Base-by-base conservation (phyloP, 139 green algal genomes). In the Picochlorum costavermella region DNA sequence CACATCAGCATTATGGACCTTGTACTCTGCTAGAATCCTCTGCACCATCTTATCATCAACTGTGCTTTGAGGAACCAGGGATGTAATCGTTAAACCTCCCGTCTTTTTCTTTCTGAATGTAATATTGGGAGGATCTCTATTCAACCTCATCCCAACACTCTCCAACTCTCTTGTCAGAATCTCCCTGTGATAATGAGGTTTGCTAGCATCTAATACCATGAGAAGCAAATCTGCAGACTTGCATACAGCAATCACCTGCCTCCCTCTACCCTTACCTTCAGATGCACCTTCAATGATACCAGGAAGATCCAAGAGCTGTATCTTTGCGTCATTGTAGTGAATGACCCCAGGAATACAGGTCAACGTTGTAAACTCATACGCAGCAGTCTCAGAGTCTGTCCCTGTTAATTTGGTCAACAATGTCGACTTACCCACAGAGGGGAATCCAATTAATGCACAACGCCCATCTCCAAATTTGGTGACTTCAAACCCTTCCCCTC, bases 241-340 rank as follows among this genome's bases (percentile, higher is more conserved):
- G 73, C 92, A 96, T 10, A 98, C 92, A 3, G 94, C 92, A 71
- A 99, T 99, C 61, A 98, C 90, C 82, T 96, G 89, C 40, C 90
- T 63, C 1, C 90, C 90, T 25, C 90, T 69, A 3, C 93, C 93
- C 80, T 98, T 97, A 65, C 94, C 94, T 72, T 97, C 63, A 2
- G 84, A 78, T 16, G 94, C 94, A 2, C 94, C 94, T 72, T 99
- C 94, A 64, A 99, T 99, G 73, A 99, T 99, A 20, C 94, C 94
- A 2, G 94, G 94, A 69, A 98, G 68, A 84, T 99, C 94, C 65
- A 99, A 83, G 69, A 99, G 83, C 83, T 98, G 92, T 46, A 99
- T 98, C 73, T 99, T 99, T 50, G 92, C 84, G 50, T 97, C 91
- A 55, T 98, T 98, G 86, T 99, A 98, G 70, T 98, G 92, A 73